A percentile compares a stretch with the other conserved stretches of the same genome.
Evolutionary conservation across 352 stramenopile species (phyloP).

Genomic region (Phytophthora aleatoria): DNA sequence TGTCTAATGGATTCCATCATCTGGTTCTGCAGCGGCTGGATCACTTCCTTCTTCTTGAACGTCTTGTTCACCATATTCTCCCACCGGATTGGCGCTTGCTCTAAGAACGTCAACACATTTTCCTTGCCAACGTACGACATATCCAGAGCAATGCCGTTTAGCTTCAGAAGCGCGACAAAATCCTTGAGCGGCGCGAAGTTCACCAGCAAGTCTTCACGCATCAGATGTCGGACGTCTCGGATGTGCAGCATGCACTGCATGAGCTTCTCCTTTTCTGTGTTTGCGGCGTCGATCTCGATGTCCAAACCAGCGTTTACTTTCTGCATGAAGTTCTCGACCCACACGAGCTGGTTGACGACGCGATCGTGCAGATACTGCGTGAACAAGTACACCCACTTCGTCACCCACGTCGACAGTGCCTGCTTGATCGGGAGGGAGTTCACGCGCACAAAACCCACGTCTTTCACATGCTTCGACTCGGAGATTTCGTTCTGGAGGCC

Average conservation of each 20-base stretch:
- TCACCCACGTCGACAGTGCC: conserved; percentile 93
- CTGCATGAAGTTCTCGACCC: conserved; percentile 89
- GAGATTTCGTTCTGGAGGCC: conserved; percentile 90
- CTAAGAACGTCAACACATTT: conserved; percentile 84
- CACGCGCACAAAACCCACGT: conserved; percentile 92
- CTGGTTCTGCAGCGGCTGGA: conserved; percentile 89
- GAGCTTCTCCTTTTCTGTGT: conserved; percentile 57
- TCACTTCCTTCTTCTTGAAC: conserved; percentile 92
- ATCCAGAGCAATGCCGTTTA: conserved; percentile 90
- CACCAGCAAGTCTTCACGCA: conserved; percentile 78
- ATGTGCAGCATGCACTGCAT: conserved; percentile 92
- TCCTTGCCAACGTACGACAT: conserved; percentile 86
- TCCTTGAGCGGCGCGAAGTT: conserved; percentile 81
- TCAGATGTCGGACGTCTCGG: conserved; percentile 83
- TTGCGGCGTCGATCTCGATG: conserved; percentile 48
- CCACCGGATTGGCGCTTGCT: conserved; percentile 90
- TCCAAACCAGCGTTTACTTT: conserved; percentile 81
- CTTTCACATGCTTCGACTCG: conserved; percentile 81
- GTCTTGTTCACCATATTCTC: conserved; percentile 94
- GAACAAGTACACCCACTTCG: conserved; percentile 96
- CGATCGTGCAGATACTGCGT: conserved; percentile 93
- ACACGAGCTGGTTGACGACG: conserved; percentile 81
- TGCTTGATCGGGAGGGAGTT: conserved; percentile 96
- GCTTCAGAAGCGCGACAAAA: conserved; percentile 83
- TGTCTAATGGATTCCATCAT: conserved; percentile 84